A percentile compares a stretch with the other conserved stretches of the same genome.
phyloP scores from a whole-genome alignment of 192 early-diverging fungal genomes.

The Backusella liffmaniae region DNA sequence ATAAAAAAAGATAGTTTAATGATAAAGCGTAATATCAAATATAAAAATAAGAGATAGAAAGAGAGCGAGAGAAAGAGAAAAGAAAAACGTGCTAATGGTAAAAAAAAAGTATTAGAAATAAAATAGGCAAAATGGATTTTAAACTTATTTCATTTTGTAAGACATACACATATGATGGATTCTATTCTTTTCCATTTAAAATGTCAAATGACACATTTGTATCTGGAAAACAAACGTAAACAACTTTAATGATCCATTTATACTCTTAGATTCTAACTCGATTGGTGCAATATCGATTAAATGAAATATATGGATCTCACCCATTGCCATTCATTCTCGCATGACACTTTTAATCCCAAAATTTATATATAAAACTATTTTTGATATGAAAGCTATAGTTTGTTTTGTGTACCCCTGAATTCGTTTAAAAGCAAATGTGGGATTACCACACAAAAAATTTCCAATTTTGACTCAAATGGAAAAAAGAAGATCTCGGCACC shows the following conservation, averaged over 20 bases:
- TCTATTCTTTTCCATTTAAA: not conserved
- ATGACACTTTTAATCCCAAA: not conserved
- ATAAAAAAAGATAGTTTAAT: not conserved
- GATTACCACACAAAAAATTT: not conserved
- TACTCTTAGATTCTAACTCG: not conserved
- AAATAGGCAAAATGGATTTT: not conserved
- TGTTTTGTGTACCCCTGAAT: not conserved
- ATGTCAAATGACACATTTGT: not conserved
- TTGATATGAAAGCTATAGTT: not conserved
- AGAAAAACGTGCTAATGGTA: not conserved
- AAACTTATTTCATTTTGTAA: not conserved
- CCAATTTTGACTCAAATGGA: not conserved
- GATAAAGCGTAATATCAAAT: not conserved
- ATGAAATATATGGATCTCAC: not conserved
- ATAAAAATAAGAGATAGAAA: not conserved
- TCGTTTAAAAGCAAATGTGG: no score
- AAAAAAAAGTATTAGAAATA: no score
- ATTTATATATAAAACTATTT: not conserved
- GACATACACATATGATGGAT: not conserved
- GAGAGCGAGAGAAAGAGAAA: not conserved
- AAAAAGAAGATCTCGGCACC: not conserved
- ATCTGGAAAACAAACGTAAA: no score
- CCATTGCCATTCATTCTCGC: not conserved
- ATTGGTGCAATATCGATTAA: not conserved
- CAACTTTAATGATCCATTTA: not conserved